These are phyloP conservation scores for Paecilomyces sp. DNA, from an alignment of 2,329 filamentous ascomycete species.

Conservation along the genomic window DNA sequence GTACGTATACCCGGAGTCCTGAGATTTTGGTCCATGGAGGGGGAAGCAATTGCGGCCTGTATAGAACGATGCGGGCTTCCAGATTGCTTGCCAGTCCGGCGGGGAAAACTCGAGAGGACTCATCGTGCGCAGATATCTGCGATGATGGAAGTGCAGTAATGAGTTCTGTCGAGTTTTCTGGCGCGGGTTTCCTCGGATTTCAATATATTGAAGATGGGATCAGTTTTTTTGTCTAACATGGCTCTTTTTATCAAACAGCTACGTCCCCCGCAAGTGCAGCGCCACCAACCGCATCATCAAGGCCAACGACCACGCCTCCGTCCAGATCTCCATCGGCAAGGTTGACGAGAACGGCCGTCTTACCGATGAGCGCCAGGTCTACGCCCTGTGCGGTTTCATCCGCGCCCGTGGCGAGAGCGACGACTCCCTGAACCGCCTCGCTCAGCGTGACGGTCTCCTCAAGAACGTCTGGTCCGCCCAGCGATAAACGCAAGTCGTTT, in stretches of 20 bases:
- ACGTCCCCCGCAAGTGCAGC: conserved; percentile 98
- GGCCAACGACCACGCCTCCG: conserved; percentile 98
- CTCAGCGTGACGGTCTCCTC: conserved; percentile 91
- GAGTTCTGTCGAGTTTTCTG: neutral
- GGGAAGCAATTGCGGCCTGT: neutral
- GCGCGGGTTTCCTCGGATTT: neutral
- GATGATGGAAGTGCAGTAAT: neutral
- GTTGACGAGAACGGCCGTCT: conserved; percentile 98
- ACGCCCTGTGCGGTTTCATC: conserved; percentile 96
- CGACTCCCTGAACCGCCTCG: conserved; percentile 89
- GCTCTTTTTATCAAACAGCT: conserved; percentile 47
- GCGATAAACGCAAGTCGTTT: conserved; percentile 29
- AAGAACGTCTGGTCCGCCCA: conserved; percentile 93
- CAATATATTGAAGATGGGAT: neutral
- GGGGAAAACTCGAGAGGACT: neutral
- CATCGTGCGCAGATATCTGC: neutral
- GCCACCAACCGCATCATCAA: conserved; percentile 99
- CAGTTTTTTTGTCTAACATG: neutral
- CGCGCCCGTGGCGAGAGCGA: conserved; percentile 97
- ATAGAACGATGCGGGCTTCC: neutral
- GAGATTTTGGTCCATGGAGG: conserved; percentile 4
- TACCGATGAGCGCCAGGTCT: conserved; percentile 95
- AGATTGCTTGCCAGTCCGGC: neutral
- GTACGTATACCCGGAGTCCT: conserved; percentile 50
- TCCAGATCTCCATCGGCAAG: conserved; percentile 95